phyloP scores from a whole-genome alignment of 1,284 basidiomycete genomes.

The Tetrapyrgos nigripes region DNA sequence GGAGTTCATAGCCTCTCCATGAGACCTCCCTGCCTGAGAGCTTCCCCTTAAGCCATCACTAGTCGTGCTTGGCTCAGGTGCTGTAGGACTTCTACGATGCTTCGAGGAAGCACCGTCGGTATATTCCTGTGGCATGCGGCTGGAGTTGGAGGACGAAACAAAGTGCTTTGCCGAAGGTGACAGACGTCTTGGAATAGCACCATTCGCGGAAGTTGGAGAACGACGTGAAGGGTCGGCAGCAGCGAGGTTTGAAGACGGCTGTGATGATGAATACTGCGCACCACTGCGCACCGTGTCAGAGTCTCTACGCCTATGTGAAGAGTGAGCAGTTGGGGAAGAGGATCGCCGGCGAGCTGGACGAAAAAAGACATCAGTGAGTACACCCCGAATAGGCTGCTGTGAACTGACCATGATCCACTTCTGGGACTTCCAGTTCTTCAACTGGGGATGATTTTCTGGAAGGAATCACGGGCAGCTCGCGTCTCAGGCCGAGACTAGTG shows the following conservation, averaged over 20 bases:
- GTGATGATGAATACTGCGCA: conserved; percentile 28
- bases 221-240: conserved; percentile 13
- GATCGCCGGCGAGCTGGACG: conserved; percentile 31
- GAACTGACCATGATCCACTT: conserved; percentile 21
- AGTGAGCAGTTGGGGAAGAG: conserved; percentile 27
- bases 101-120: conserved; percentile 30
- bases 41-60: conserved; percentile 32
- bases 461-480: conserved; percentile 41
- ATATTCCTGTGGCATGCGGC: conserved; percentile 1
- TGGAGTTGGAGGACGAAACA: conserved; percentile 16
- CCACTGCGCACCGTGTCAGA: conserved; percentile 72
- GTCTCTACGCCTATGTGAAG: conserved; percentile 65
- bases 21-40: conserved; percentile 27
- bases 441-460: conserved; percentile 50
- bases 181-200: conserved; percentile 22
- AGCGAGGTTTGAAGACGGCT: background rate
- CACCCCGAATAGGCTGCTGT: background rate
- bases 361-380: conserved; percentile 10
- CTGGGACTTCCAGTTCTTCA: conserved; percentile 44
- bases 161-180: conserved; percentile 35
- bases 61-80: conserved; percentile 58
- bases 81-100: conserved; percentile 68
- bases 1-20: conserved; percentile 43
- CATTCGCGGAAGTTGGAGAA: conserved; percentile 42
- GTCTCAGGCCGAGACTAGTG: conserved; percentile 52